Evolutionary conservation across 2,329 filamentous ascomycete species (phyloP), one percentile per base, ranked within the genome.

Genomic region (Coniochaeta sp.): DNA sequence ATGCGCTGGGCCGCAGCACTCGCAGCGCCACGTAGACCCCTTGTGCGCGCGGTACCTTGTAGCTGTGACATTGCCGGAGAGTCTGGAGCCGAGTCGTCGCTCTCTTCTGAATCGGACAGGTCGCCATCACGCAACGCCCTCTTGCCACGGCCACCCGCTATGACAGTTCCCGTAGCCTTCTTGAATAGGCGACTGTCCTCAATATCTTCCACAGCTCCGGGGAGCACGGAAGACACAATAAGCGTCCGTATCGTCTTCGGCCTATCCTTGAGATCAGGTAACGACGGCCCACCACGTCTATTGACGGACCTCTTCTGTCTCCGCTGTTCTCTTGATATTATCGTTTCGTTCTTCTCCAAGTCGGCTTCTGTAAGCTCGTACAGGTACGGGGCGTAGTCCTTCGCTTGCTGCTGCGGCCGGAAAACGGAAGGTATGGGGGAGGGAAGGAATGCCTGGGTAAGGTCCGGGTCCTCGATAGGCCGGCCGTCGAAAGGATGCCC

Each of bases 291-390:
- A 64, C 95, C 95, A 68, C 95, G 86, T 63, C 95, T 84, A 72
- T 97, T 98, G 67, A 96, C 90, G 7, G 95, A 96, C 55, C 95
- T 86, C 77, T 99, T 99, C 75, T 98, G 93, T 58, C 93, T 86
- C 67, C 95, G 83, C 73, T 98, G 93, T 72, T 99, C 95, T 65
- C 95, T 86, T 61, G 95, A 93, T 67, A 98, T 93, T 42, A 93
- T 95, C 32, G 93, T 85, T 73, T 99, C 95, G 59, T 93, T 93
- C 63, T 89, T 85, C 73, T 98, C 93, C 50, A 98, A 78, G 65
- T 97, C 93, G 30, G 88, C 86, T 68, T 98, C 93, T 67, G 88
- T 96, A 67, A 98, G 84, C 73, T 98, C 95, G 73, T 96, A 98
- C 55, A 99, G 80, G 71, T 93, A 96, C 0, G 95, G 95, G 3